Evolutionary conservation across 2,329 filamentous ascomycete species (phyloP).

Genomic region (Fusarium virguliforme): DNA sequence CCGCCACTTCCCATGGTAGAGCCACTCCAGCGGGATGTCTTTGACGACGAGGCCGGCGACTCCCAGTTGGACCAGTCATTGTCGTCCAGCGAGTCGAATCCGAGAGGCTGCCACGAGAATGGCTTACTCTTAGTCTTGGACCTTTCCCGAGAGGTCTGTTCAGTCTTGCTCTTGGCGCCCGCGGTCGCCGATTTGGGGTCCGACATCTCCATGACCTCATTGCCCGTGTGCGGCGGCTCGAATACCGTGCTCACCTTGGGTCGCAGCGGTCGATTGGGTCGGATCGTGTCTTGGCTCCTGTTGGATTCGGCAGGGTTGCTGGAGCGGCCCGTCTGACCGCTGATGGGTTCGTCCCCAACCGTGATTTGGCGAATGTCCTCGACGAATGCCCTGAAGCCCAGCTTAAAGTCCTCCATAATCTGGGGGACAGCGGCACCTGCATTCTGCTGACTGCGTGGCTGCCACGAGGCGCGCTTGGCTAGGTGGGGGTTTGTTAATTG

Average conservation of each 20-base stretch:
- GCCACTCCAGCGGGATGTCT: conserved; percentile 76
- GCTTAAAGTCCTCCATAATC: conserved; percentile 89
- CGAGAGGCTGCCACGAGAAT: conserved; percentile 74
- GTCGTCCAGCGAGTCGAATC: conserved; percentile 71
- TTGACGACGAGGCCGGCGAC: conserved; percentile 64
- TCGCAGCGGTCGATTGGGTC: conserved; percentile 60
- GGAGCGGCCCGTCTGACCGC: conserved; percentile 59
- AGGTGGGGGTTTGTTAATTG: conserved; percentile 59
- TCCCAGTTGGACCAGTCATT: conserved; percentile 79
- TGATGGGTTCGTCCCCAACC: conserved; percentile 91
- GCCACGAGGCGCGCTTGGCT: conserved; percentile 74
- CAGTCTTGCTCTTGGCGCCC: conserved; percentile 53
- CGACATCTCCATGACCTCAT: conserved; percentile 29
- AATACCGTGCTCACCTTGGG: conserved; percentile 62
- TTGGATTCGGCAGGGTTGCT: conserved; percentile 42
- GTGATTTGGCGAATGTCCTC: conserved; percentile 97
- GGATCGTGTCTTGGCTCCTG: conserved; percentile 65
- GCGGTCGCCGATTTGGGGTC: conserved; percentile 47
- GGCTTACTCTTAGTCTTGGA: conserved; percentile 66
- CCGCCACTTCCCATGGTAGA: conserved; percentile 66
- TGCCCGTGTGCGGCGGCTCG: conserved; percentile 54
- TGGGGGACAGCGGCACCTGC: conserved; percentile 73
- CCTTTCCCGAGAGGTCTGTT: conserved; percentile 51
- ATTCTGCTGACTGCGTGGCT: conserved; percentile 66
- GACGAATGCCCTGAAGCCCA: conserved; percentile 93